Conservation (phyloP, 169 alveolate genomes). For the Plasmodium chabaudi region DNA sequence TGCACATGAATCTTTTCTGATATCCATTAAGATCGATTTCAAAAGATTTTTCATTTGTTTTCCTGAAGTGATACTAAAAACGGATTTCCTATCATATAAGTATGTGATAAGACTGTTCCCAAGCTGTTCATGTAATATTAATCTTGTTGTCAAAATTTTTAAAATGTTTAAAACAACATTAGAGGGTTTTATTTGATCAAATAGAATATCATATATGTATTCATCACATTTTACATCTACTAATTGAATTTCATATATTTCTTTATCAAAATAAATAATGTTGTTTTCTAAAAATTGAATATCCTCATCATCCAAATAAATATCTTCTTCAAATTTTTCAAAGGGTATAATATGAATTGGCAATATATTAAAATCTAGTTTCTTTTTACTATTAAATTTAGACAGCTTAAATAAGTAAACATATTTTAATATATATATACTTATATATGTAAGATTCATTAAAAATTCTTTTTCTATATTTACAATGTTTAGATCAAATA, state of each 20-base stretch:
- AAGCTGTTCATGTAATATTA: conserved; percentile 32
- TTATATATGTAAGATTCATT: not conserved
- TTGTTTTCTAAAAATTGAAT: conserved; percentile 35
- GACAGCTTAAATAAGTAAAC: conserved; percentile 18
- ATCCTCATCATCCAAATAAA: conserved; percentile 41
- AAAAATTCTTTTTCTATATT: conserved; percentile 34
- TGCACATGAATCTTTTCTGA: not conserved
- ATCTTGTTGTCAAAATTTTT: conserved; percentile 39
- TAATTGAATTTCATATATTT: not conserved
- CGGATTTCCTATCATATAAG: not conserved
- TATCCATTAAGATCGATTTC: not conserved
- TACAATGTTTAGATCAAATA: conserved; percentile 19
- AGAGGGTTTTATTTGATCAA: conserved; percentile 23
- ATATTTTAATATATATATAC: conserved; percentile 49
- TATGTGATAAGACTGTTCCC: conserved; percentile 37
- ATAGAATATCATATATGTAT: conserved; percentile 15
- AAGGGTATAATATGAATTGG: conserved; percentile 5
- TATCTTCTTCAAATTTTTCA: not conserved
- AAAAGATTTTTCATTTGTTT: not conserved
- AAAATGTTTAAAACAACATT: conserved; percentile 33
- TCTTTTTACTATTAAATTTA: not conserved
- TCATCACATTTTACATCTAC: not conserved
- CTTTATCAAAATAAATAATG: conserved; percentile 3
- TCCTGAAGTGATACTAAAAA: conserved; percentile 16
- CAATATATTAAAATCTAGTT: not conserved